phyloP scores from a whole-genome alignment of 2,329 filamentous ascomycete genomes.

The Diaporthe vaccinii region DNA sequence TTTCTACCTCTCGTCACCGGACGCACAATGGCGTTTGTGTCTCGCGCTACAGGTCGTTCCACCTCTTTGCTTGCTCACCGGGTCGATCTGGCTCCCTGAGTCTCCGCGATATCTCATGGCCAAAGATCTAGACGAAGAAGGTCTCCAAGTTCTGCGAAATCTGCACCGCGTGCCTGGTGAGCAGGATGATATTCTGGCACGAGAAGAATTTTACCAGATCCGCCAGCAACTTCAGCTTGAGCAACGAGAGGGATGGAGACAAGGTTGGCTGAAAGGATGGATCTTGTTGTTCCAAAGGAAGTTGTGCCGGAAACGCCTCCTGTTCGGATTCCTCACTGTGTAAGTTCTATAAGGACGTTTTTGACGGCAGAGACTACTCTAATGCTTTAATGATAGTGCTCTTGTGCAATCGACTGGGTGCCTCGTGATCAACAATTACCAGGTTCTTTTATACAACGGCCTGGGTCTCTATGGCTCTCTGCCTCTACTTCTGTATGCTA shows the following conservation, averaged over 20 bases:
- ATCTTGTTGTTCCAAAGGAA: not conserved
- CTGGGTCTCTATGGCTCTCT: conserved; percentile 19
- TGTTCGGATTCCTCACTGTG: conserved; percentile 1
- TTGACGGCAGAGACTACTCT: not conserved
- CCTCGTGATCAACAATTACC: conserved; percentile 8
- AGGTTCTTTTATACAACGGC: not conserved
- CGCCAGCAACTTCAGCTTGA: conserved; percentile 10
- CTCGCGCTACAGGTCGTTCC: not conserved
- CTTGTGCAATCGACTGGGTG: conserved; percentile 13
- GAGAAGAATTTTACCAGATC: conserved; percentile 5
- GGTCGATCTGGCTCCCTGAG: not conserved
- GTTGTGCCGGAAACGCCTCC: not conserved
- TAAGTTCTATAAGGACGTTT: not conserved
- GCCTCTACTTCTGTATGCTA: conserved; percentile 33
- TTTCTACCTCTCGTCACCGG: conserved; percentile 4
- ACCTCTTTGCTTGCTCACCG: not conserved
- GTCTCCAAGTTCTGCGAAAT: not conserved
- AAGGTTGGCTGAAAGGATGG: conserved; percentile 10
- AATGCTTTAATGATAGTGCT: not conserved
- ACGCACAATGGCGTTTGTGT: conserved; percentile 16
- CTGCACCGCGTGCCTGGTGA: not conserved
- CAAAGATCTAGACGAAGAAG: not conserved
- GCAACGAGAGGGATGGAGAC: conserved; percentile 2
- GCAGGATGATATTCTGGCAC: not conserved
- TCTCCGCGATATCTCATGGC: conserved; percentile 17